Evolutionary conservation across 2,329 filamentous ascomycete genomes (phyloP).

Genomic region (Huntiella moniliformis): DNA sequence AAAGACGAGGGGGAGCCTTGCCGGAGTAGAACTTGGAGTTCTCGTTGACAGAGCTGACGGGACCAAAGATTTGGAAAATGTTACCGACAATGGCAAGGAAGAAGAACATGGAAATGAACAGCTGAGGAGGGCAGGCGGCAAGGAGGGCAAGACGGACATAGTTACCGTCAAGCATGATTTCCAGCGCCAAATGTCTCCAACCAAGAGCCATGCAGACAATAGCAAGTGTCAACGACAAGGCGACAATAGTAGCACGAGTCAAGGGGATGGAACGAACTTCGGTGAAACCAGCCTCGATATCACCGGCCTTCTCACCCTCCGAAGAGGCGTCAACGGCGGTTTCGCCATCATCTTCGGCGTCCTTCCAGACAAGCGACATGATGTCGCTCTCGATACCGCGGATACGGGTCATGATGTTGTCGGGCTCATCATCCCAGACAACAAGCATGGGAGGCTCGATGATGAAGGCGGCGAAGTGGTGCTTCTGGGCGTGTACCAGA

Average conservation of each 20-base stretch:
- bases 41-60: constrained; percentile 23
- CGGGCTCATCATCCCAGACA: constrained; percentile 45
- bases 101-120: constrained; percentile 38
- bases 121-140: constrained; percentile 30
- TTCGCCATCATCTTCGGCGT: constrained; percentile 20
- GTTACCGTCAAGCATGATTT: constrained; percentile 32
- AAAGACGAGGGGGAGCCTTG: constrained; percentile 18
- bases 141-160: constrained; percentile 37
- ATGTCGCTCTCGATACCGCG: constrained; percentile 32
- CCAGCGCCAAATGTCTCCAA: constrained; percentile 33
- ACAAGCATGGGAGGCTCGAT: constrained; percentile 37
- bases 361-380: constrained; percentile 40
- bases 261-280: constrained; percentile 32
- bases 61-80: constrained; percentile 29
- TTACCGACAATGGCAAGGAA: constrained; percentile 24
- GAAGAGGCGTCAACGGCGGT: constrained; percentile 15
- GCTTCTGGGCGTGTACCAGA: constrained; percentile 40
- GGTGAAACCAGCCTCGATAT: constrained; percentile 24
- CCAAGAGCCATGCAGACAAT: constrained; percentile 36
- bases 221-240: constrained; percentile 32
- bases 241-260: constrained; percentile 34
- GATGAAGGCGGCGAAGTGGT: constrained; percentile 48
- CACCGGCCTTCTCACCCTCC: constrained; percentile 22
- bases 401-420: constrained; percentile 32
- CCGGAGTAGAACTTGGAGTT: constrained; percentile 29